Conservation (phyloP, 2,329 filamentous ascomycete genomes). For the Mycogone perniciosa region DNA sequence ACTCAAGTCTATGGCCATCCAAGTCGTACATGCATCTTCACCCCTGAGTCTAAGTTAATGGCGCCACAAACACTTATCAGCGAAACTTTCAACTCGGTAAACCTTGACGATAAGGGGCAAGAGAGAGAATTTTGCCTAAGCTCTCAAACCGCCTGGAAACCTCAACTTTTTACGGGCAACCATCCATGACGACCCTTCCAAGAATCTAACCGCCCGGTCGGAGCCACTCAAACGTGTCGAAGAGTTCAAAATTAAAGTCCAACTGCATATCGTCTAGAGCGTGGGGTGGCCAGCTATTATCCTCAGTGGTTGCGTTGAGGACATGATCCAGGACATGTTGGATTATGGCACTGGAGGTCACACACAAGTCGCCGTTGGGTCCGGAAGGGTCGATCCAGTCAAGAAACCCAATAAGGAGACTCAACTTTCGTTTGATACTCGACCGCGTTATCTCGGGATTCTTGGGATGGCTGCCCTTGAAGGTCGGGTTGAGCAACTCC, state of each 20-base stretch:
- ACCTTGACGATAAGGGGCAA: too few species aligned
- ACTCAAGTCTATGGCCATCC: too few species aligned
- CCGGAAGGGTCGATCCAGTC: slow-evolving; percentile 44
- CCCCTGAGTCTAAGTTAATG: too few species aligned
- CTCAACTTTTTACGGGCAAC: too few species aligned
- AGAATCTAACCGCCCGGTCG: slow-evolving; percentile 10
- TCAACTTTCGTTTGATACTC: slow-evolving; percentile 45
- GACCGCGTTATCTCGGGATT: slow-evolving; percentile 36
- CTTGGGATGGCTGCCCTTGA: slow-evolving; percentile 26
- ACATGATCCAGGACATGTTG: slow-evolving; percentile 44
- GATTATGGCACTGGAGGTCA: slow-evolving; percentile 41
- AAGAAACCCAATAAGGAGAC: slow-evolving; percentile 44
- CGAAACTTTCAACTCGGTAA: too few species aligned
- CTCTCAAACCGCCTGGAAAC: too few species aligned
- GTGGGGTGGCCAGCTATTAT: slow-evolving; percentile 12
- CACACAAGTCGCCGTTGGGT: slow-evolving; percentile 43
- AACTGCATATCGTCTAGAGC: slow-evolving; percentile 13
- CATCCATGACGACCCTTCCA: too few species aligned
- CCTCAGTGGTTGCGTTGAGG: slow-evolving; percentile 32
- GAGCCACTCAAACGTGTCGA: slow-evolving; percentile 38
- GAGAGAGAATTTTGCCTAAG: too few species aligned
- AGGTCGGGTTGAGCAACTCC: slow-evolving; percentile 40
- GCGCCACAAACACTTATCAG: too few species aligned
- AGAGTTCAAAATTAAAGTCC: slow-evolving; percentile 36
- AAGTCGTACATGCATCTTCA: too few species aligned